Base-by-base conservation (phyloP, 2,329 filamentous ascomycete genomes). In the Claviceps fusiformis region DNA sequence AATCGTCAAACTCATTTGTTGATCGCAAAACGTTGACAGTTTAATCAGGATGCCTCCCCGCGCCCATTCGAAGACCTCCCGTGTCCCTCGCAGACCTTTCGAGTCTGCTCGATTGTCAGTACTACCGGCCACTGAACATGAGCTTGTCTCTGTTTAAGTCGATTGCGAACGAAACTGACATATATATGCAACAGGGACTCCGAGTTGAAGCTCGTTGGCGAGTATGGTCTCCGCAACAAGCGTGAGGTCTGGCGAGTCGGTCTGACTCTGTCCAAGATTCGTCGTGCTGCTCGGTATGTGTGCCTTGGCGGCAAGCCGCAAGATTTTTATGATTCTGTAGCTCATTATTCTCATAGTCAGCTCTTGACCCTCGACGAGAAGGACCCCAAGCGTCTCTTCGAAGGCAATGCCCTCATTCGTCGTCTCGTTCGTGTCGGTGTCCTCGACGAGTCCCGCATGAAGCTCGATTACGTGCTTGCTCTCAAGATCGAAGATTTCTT, bases 381-480 rank as follows among this genome's bases (percentile, higher is more conserved):
- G 83, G 93, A 98, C 81, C 93, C 93, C 76, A 97, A 97, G 87
- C 91, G 93, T 80, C 91, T 98, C 66, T 98, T 98, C 83, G 93
- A 98, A 85, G 93, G 93, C 79, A 98, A 98, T 78, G 93, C 93
- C 75, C 85, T 98, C 75, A 98, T 98, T 87, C 93, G 93, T 76
- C 93, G 93, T 88, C 90, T 98, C 66, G 93, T 98, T 66, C 93
- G 93, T 76, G 91, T 97, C 74, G 93, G 93, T 89, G 93, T 98
- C 71, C 89, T 98, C 72, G 93, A 98, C 76, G 93, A 98, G 83
- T 91, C 91, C 75, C 93, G 93, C 85, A 98, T 98, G 93, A 98
- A 96, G 88, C 93, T 98, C 83, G 93, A 98, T 96, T 96, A 98
- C 87, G 93, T 98, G 73, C 81, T 98, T 73, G 93, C 93, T 79